Conservation (phyloP, 495 filamentous ascomycete genomes). For the Penicillium daleae region DNA sequence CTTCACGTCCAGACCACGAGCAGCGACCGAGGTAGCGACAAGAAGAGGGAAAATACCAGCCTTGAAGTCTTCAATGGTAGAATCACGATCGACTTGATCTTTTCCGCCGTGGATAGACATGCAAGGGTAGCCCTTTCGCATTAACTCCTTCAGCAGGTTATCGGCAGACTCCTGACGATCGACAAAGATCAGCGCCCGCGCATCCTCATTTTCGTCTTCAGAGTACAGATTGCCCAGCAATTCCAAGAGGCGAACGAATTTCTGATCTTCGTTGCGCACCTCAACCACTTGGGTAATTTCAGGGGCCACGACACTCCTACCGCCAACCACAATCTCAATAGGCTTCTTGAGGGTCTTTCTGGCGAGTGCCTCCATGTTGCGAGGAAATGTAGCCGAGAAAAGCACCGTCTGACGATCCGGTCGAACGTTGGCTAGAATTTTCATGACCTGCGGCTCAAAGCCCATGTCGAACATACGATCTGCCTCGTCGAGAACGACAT, state of each 20-base stretch:
- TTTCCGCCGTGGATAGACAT: slow-evolving; percentile 97
- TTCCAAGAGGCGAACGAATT: slow-evolving; percentile 83
- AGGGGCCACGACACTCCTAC: slow-evolving; percentile 85
- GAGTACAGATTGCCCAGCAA: slow-evolving; percentile 86
- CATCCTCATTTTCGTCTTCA: slow-evolving; percentile 78
- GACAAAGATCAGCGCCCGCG: slow-evolving; percentile 88
- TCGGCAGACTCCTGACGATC: slow-evolving; percentile 95
- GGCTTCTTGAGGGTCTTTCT: slow-evolving; percentile 85
- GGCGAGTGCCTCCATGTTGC: slow-evolving; percentile 87
- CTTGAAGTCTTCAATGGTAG: slow-evolving; percentile 94
- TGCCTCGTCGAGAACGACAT: slow-evolving; percentile 94
- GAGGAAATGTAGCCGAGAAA: slow-evolving; percentile 97
- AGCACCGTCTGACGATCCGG: slow-evolving; percentile 92
- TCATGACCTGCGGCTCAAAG: slow-evolving; percentile 97
- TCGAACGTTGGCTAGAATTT: slow-evolving; percentile 87
- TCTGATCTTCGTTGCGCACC: slow-evolving; percentile 78
- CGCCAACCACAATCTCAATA: slow-evolving; percentile 91
- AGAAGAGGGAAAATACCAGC: slow-evolving; percentile 85
- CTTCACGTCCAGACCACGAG: slow-evolving; percentile 94
- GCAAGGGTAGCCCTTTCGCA: slow-evolving; percentile 89
- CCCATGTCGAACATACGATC: slow-evolving; percentile 99
- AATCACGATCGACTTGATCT: slow-evolving; percentile 93
- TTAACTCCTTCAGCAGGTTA: slow-evolving; percentile 75
- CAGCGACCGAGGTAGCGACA: slow-evolving; percentile 94
- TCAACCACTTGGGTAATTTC: slow-evolving; percentile 96